A percentile compares a stretch with the other conserved stretches of the same genome.
These are phyloP conservation scores for Sphagnum fallax DNA, from an alignment of 228 moss, liverwort and hornwort genomes.

Conservation along the genomic window DNA sequence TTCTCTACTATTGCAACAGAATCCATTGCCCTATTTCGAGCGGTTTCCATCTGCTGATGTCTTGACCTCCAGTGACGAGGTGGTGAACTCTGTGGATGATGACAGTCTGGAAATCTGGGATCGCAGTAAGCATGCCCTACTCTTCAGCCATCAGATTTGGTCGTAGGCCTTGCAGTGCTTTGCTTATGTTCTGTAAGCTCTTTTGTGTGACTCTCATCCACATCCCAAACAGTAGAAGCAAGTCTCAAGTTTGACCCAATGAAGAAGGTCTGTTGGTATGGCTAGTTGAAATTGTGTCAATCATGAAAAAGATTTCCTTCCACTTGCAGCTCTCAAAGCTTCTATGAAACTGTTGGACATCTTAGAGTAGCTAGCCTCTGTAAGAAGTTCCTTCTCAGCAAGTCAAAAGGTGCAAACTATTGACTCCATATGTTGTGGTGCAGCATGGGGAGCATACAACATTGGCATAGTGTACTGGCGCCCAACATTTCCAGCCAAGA, in stretches of 20 bases:
- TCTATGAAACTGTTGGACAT: no score
- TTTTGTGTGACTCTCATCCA: not conserved
- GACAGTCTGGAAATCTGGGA: slow-evolving; percentile 71
- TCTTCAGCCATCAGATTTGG: not conserved
- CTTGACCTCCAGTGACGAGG: slow-evolving; percentile 88
- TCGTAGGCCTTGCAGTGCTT: not conserved
- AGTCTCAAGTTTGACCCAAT: no score
- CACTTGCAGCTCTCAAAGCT: no score
- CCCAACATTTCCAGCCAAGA: slow-evolving; percentile 62
- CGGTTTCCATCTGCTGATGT: slow-evolving; percentile 83
- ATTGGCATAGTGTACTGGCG: slow-evolving; percentile 95
- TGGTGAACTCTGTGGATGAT: slow-evolving; percentile 70
- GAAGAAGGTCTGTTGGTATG: no score
- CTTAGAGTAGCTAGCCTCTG: no score
- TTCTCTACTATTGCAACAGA: slow-evolving; percentile 22
- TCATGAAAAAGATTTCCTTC: no score
- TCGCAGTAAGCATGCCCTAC: slow-evolving; percentile 31
- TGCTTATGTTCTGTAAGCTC: not conserved
- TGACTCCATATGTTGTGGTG: not conserved
- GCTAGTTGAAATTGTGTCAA: no score
- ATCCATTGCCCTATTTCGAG: slow-evolving; percentile 83
- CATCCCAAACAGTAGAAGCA: no score
- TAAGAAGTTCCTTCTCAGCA: no score
- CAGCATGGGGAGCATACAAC: slow-evolving; percentile 79
- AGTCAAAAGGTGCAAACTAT: no score